phyloP scores from a whole-genome alignment of 345 rosid species.

The Trapa incisa region DNA sequence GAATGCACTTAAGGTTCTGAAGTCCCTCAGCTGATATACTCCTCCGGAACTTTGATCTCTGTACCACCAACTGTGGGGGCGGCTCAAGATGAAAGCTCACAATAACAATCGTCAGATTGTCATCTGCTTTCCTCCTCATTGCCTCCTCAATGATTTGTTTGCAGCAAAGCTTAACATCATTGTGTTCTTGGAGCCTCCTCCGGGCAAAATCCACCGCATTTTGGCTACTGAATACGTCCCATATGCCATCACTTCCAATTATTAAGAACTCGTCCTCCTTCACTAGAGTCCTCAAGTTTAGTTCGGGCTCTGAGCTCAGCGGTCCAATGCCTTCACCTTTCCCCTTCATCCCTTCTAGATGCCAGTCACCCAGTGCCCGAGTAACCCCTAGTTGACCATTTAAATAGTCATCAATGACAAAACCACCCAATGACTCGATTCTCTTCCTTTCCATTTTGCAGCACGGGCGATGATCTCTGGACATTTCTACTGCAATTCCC shows the following conservation, averaged over 20 bases:
- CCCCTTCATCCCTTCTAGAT: constrained; percentile 57
- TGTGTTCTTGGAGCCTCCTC: constrained; percentile 60
- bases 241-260: constrained; percentile 71
- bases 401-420: constrained; percentile 49
- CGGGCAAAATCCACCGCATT: constrained; percentile 66
- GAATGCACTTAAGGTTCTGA: constrained; percentile 23
- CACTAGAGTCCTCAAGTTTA: constrained; percentile 37
- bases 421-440: constrained; percentile 59
- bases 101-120: constrained; percentile 65
- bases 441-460: constrained; percentile 42
- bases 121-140: constrained; percentile 39
- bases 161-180: constrained; percentile 54
- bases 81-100: constrained; percentile 56
- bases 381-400: constrained; percentile 64
- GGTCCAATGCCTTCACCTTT: constrained; percentile 33
- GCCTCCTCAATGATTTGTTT: constrained; percentile 74
- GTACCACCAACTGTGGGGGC: constrained; percentile 35
- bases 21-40: constrained; percentile 68
- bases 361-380: constrained; percentile 78
- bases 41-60: constrained; percentile 34
- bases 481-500: constrained; percentile 62
- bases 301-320: constrained; percentile 76
- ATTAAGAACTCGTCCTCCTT: constrained; percentile 76
- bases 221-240: constrained; percentile 75
- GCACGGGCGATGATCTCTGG: constrained; percentile 63